Evolutionary conservation across 768 basidiomycete genomes (phyloP), one percentile per base, ranked within the genome.

Genomic region (Trametes sanguinea): DNA sequence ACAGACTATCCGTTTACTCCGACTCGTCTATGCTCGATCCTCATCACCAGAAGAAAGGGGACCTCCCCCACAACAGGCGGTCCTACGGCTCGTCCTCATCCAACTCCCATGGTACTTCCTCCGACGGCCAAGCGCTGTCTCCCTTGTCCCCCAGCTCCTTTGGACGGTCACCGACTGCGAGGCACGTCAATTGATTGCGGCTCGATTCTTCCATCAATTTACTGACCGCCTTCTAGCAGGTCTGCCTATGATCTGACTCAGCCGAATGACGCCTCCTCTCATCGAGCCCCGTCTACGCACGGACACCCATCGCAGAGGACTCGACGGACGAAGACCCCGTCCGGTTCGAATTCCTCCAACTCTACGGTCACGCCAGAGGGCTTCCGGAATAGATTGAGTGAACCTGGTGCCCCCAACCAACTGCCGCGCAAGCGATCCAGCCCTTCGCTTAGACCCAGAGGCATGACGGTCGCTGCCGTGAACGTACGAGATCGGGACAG

Each of bases 61-160:
- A 55, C n/a, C 54, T 71, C n/a, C 58, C 72, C 30, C 72, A 73
- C 55, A 78, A 81, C 66, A 77, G 85, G 57, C 72, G 76, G 11
- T 87, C 87, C 0, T 84, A 83, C 68, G 79, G 80, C 22, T 86
- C 85, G 5, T 82, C 83, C 3, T 86, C 85, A 6, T 83, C 85
- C 10, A 77, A 81, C 42, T 85, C 84, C 13, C 78, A 82, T 56
- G 64, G 68, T 8, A 62, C 62, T 42, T 63, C 56, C 13, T 66
- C 65, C 17, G 67, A 68, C n/a, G 59, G 57, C 3, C 59, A 65
- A 7, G 58, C 53, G 32, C 42, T 64, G 2, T 60, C 63, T 13
- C 63, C 63, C 2, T 22, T 64, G 13, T 64, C 63, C 17, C 37
- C 35, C 14, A 56, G 37, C 54, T 64, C 63, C 1, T 53, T 56